A percentile compares a stretch with the other conserved stretches of the same genome.
Evolutionary conservation across 768 basidiomycete species (phyloP).

Genomic region (Pisolithus orientalis): DNA sequence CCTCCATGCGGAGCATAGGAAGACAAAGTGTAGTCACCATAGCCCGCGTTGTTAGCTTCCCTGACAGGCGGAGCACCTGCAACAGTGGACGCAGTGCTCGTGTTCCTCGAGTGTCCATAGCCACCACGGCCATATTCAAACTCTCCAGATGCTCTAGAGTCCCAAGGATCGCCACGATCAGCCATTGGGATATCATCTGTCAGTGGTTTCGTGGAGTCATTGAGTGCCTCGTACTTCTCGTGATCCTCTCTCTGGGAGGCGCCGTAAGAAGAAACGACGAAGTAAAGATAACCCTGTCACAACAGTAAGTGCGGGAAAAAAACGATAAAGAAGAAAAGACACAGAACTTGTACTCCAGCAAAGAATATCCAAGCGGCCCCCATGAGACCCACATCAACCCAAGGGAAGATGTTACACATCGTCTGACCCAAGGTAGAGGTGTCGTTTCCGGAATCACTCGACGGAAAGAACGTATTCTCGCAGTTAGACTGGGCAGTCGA

Average conservation of each 20-base stretch:
- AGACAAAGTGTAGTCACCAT: conserved; percentile 19
- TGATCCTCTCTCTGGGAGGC: conserved; percentile 73
- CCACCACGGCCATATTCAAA: conserved; percentile 25
- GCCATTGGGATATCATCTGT: conserved; percentile 59
- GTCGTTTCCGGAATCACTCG: conserved; percentile 25
- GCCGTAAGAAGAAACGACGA: conserved; percentile 59
- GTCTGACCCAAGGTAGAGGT: conserved; percentile 49
- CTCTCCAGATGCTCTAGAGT: conserved; percentile 47
- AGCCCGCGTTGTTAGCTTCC: conserved; percentile 33
- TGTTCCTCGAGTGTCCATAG: conserved; percentile 46
- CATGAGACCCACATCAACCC: conserved; percentile 92
- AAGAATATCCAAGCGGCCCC: conserved; percentile 80
- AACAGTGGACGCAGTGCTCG: conserved; percentile 57
- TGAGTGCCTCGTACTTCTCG: conserved; percentile 69
- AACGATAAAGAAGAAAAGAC: background rate
- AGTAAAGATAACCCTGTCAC: conserved; percentile 41
- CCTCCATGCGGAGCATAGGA: conserved; percentile 29
- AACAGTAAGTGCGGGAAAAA: background rate
- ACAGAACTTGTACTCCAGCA: conserved; percentile 65
- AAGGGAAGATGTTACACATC: conserved; percentile 86
- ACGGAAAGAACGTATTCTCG: conserved; percentile 48
- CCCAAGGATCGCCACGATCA: conserved; percentile 66
- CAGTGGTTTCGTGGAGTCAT: conserved; percentile 49
- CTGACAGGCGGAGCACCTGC: conserved; percentile 43
- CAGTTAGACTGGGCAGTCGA: conserved; percentile 64